Evolutionary conservation across 2,329 filamentous ascomycete species (phyloP), one percentile per base, ranked within the genome.

Genomic region (Colletotrichum godetiae): DNA sequence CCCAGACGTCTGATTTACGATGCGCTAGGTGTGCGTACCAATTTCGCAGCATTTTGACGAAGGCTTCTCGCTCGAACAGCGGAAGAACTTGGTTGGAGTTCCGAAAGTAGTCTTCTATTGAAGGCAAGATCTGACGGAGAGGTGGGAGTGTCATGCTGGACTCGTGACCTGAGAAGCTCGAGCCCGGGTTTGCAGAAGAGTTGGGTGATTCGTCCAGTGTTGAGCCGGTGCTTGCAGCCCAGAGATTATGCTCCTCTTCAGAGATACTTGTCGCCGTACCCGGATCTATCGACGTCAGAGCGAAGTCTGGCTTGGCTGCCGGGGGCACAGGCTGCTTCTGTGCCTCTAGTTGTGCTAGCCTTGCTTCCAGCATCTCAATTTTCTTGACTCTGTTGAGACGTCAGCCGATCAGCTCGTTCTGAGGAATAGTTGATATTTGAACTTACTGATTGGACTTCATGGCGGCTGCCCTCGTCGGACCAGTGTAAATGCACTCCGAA

Each of bases 1-100:
- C 56, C 74, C 78, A 65, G 69, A 77, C 11, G 71, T 78, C 10
- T 77, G 78, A 67, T 77, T 77, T 67, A 49, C 74, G 22, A 10
- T 78, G 29, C 12, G 68, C 71, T 11, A 72, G 62, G 4, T 58
- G 60, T 2, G 59, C 46, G 49, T 77, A 78, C 71, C 75, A 78
- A 0, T 58, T 53, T 11, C 71, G 68, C 19, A 78, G 64, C 67
- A 76, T 74, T 13, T 76, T 74, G 66, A 75, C 77, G 64, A 78
- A 77, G 7, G 22, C 15, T 1, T 72, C 10, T 42, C 73, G 68
- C n/a, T 75, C 52, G 13, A 78, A 78, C 0, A 78, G 58, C 1
- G 77, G 77, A 0, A 77, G 68, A 0, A 76, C 55, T 11, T 65
- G 57, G 60, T 78, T 78, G n/a, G 70, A 73, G 10, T 67, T 68